Percentiles rank a stretch among this genome's conserved stretches.
Conservation (phyloP, 257 asterid genomes). For the Solanum clarkiae region DNA sequence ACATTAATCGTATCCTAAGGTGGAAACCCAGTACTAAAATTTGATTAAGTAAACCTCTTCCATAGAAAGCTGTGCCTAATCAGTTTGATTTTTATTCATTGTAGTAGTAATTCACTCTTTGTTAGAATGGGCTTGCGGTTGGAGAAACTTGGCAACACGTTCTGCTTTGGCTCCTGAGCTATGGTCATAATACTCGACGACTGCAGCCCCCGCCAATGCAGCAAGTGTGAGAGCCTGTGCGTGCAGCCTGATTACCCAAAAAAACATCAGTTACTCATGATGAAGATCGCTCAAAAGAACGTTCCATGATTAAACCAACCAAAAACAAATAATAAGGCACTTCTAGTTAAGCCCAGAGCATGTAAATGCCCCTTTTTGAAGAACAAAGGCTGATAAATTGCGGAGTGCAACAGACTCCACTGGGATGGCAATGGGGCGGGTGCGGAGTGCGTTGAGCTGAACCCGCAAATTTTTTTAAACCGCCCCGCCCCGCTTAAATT, state of each 20-base stretch:
- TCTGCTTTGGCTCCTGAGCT: slow-evolving; percentile 63
- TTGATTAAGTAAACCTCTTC: not conserved
- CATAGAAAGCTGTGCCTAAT: not conserved
- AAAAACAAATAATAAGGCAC: not conserved
- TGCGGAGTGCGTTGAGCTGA: too few relatives aligned
- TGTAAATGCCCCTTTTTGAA: not conserved
- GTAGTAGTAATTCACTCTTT: slow-evolving; percentile 21
- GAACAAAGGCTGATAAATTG: not conserved
- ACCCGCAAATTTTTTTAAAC: too few relatives aligned
- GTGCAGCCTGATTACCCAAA: slow-evolving; percentile 53
- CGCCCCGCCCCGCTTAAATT: too few relatives aligned
- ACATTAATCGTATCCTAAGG: not conserved
- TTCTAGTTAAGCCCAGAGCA: not conserved
- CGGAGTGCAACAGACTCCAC: not conserved
- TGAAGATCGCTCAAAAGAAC: not conserved
- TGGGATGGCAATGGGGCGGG: too few relatives aligned
- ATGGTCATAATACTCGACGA: slow-evolving; percentile 79
- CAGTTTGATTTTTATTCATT: not conserved
- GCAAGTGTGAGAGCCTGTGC: slow-evolving; percentile 93
- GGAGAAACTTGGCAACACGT: slow-evolving; percentile 68
- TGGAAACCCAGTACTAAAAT: not conserved
- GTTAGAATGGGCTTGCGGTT: slow-evolving; percentile 23
- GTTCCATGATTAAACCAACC: not conserved
- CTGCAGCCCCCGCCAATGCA: slow-evolving; percentile 67
- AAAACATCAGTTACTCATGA: not conserved